Evolutionary conservation across 1,284 basidiomycete species (phyloP).

Genomic region (Jaminaea rosea): DNA sequence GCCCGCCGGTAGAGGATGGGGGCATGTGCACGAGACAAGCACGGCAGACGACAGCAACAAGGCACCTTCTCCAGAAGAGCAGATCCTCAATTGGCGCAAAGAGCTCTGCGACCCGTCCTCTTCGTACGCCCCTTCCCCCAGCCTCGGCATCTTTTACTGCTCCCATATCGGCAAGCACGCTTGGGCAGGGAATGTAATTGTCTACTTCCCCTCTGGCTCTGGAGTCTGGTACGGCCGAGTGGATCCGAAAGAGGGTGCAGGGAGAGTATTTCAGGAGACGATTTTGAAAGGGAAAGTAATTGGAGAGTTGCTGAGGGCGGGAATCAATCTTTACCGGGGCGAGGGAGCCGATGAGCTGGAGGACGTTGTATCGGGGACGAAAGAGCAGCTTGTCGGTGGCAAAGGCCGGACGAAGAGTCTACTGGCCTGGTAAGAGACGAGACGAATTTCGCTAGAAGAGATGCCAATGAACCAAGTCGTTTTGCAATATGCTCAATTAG

Average conservation of each 20-base stretch:
- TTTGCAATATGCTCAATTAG: too few species aligned
- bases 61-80: neutral
- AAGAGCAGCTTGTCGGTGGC: too few species aligned
- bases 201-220: slow-evolving; percentile 73
- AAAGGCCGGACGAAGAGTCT: too few species aligned
- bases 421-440: too few species aligned
- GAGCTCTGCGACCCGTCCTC: neutral
- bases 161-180: slow-evolving; percentile 86
- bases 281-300: neutral
- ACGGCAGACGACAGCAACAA: too few species aligned
- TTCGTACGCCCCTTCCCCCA: slow-evolving; percentile 11
- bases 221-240: slow-evolving; percentile 90
- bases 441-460: too few species aligned
- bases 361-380: too few species aligned
- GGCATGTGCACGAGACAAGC: neutral
- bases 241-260: neutral
- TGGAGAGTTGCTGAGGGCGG: neutral
- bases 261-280: neutral
- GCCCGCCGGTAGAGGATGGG: neutral
- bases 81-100: neutral
- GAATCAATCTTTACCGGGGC: neutral
- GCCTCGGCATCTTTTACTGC: slow-evolving; percentile 68
- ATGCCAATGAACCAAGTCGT: too few species aligned
- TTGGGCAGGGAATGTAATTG: slow-evolving; percentile 81
- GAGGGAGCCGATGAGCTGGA: neutral